Evolutionary conservation across 208 protist genomes (phyloP), one percentile per base, ranked within the genome.

Genomic region (Naegleria gruberi): DNA sequence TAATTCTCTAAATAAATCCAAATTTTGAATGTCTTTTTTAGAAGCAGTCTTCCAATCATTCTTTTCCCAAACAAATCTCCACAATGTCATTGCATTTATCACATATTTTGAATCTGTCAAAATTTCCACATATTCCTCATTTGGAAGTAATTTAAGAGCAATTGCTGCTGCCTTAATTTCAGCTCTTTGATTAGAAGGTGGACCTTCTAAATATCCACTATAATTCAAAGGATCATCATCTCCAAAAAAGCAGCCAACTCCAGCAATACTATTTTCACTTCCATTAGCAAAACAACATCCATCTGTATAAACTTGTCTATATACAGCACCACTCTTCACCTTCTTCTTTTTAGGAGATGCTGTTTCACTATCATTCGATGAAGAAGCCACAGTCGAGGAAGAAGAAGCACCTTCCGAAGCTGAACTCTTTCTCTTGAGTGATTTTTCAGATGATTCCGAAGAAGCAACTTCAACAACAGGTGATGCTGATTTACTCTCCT

Each of bases 251-350:
- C 41, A 19, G 0, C 84, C 84, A 30, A 65, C 4, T 34, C 84
- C 84, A 34, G 34, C 84, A 40, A 88, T 30, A 37, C 17, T 26
- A 42, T 65, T 65, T 43, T 42, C n/a, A 1, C 7, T 65, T 19
- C 84, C 84, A 88, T 88, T 88, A 4, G 34, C 46, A 19, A 88
- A 88, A 88, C 84, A 88, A 57, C 26, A 43, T 19, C 84, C 84
- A 65, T 88, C 84, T 43, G 84, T 88, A 41, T 88, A 88, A 40
- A 88, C n/a, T 41, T 44, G 10, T n/a, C 23, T 86, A 45, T 47
- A 88, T 26, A 73, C 30, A 30, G 46, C 8, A 30, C 19, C 19
- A 4, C 30, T 4, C 19, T 4, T 65, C 2, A 65, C 19, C 12
- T 65, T 65, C 0, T 30, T 23, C 12, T 65, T 65, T 19, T 65